Percentiles rank a stretch among this genome's conserved stretches.
Evolutionary conservation across 306 rosid genomes (phyloP).

Genomic region (Cotoneaster glaucophyllus): DNA sequence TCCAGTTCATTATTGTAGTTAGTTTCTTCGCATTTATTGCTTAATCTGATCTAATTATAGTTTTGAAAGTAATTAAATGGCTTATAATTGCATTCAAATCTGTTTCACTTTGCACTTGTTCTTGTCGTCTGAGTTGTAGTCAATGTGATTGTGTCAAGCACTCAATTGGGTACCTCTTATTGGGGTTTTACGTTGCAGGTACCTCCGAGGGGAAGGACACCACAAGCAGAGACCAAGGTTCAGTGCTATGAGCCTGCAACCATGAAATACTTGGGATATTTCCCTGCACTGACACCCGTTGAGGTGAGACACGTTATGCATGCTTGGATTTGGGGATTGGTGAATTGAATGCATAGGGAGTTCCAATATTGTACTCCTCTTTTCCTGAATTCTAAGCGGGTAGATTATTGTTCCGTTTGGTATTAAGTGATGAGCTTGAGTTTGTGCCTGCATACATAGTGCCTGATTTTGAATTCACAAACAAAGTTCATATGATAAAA

Average conservation of each 20-base stretch:
- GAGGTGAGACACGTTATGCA: constrained; percentile 53
- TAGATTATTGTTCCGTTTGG: not conserved
- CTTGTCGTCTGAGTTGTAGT: not conserved
- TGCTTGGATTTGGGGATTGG: constrained; percentile 3
- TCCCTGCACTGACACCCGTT: constrained; percentile 56
- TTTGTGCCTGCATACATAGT: not conserved
- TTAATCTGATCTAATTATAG: not conserved
- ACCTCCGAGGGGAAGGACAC: constrained; percentile 77
- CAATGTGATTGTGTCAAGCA: not conserved
- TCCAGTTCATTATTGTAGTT: not conserved
- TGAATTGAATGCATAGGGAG: not conserved
- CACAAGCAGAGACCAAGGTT: constrained; percentile 63
- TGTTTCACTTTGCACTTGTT: not conserved
- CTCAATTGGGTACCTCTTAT: not conserved
- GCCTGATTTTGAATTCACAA: not conserved
- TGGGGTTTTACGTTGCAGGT: constrained; percentile 43
- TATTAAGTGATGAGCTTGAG: not conserved
- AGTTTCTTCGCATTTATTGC: not conserved
- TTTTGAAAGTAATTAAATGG: not conserved
- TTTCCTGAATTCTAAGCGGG: not conserved
- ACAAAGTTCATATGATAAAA: not conserved
- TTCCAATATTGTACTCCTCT: not conserved
- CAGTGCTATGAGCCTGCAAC: constrained; percentile 94
- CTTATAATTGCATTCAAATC: not conserved
- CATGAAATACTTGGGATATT: constrained; percentile 85